Evolutionary conservation across 257 asterid species (phyloP).

Genomic region (Jasminum sambac): DNA sequence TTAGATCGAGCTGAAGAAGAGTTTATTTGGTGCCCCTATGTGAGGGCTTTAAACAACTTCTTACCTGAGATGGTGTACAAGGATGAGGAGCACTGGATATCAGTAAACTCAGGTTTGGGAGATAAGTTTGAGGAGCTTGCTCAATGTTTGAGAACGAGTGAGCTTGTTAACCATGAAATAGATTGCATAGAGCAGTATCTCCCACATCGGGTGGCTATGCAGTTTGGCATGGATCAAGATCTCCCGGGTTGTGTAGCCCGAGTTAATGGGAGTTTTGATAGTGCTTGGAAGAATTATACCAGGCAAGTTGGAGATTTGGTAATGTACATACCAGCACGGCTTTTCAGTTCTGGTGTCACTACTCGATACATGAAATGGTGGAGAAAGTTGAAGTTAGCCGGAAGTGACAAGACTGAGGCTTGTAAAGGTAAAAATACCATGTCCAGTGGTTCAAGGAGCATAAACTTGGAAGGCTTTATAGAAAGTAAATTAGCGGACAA

Average conservation of each 20-base stretch:
- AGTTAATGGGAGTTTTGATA: slow-evolving; percentile 10
- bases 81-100: slow-evolving; percentile 26
- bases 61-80: neutral
- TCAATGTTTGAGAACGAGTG: slow-evolving; percentile 30
- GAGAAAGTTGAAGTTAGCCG: slow-evolving; percentile 18
- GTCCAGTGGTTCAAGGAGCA: neutral
- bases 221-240: slow-evolving; percentile 52
- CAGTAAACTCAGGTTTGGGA: slow-evolving; percentile 1
- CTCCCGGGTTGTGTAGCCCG: slow-evolving; percentile 27
- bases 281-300: slow-evolving; percentile 32
- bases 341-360: slow-evolving; percentile 30
- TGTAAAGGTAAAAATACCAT: neutral
- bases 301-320: slow-evolving; percentile 31
- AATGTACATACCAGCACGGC: slow-evolving; percentile 32
- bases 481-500: slow-evolving; percentile 6
- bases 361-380: slow-evolving; percentile 37
- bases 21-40: slow-evolving; percentile 43
- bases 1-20: slow-evolving; percentile 16
- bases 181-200: slow-evolving; percentile 39
- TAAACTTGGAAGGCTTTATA: neutral
- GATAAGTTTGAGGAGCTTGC: slow-evolving; percentile 26
- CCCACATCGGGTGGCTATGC: slow-evolving; percentile 58
- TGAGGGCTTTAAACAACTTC: neutral
- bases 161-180: slow-evolving; percentile 35
- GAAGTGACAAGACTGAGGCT: slow-evolving; percentile 2